A percentile compares a stretch with the other conserved stretches of the same genome.
Conservation (phyloP, 2,329 filamentous ascomycete genomes). For the Colletotrichum eremochloae region DNA sequence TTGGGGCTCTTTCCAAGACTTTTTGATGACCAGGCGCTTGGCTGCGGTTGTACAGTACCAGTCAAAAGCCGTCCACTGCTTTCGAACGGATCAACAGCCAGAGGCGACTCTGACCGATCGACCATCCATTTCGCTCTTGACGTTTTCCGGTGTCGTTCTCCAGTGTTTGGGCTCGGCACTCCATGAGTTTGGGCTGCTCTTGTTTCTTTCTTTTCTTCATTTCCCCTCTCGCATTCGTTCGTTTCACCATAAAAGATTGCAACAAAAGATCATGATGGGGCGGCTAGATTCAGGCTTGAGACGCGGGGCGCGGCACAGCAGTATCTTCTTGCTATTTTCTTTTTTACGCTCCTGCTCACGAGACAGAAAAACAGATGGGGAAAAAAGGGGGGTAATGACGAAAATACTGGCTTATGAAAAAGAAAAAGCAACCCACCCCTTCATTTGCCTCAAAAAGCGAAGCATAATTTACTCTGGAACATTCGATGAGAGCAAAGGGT, state of each 20-base stretch:
- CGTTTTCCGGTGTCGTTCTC: neutral
- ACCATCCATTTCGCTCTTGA: conserved; percentile 23
- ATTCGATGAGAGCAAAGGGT: neutral
- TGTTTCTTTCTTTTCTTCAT: neutral
- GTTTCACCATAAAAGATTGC: conserved; percentile 37
- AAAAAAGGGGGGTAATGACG: neutral
- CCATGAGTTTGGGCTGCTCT: neutral
- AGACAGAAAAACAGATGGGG: neutral
- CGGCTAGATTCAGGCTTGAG: conserved; percentile 36
- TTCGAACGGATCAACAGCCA: conserved; percentile 24
- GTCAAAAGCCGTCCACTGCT: conserved; percentile 6
- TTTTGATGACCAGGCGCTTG: conserved; percentile 27
- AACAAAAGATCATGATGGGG: conserved; percentile 31
- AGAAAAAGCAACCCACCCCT: neutral
- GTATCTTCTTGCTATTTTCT: neutral
- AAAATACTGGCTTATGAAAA: neutral
- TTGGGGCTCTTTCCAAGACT: conserved; percentile 17
- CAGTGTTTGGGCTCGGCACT: too few relatives aligned
- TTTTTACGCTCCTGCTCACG: neutral
- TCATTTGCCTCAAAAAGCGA: conserved; percentile 33
- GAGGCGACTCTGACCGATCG: conserved; percentile 38
- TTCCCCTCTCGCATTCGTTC: neutral
- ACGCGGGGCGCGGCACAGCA: neutral
- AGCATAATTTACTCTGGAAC: conserved; percentile 21
- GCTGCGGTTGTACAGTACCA: conserved; percentile 42